Percentiles rank a stretch among this genome's conserved stretches.
Conservation (phyloP, 164 flowering plant genomes). For the Stephania cephalantha region DNA sequence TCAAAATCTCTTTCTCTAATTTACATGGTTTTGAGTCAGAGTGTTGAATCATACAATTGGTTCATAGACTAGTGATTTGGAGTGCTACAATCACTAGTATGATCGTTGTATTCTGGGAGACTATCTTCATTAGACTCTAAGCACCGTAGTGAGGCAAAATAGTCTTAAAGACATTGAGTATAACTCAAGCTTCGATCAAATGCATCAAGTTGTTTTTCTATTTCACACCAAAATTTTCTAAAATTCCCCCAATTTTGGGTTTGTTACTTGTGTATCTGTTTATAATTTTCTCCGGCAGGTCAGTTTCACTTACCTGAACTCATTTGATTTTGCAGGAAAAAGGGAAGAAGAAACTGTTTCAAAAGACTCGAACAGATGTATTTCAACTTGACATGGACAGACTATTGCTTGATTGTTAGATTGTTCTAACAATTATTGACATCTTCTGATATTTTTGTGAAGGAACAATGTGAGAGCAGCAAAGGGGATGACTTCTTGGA, state of each 20-base stretch:
- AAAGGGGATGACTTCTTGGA: constrained; percentile 15
- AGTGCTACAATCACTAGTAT: no score
- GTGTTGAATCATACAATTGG: no score
- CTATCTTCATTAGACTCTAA: no score
- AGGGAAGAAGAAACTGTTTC: constrained; percentile 12
- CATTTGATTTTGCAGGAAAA: constrained; percentile 25
- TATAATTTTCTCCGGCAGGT: neutral
- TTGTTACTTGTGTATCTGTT: neutral
- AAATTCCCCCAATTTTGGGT: no score
- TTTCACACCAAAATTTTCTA: neutral
- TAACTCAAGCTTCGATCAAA: no score
- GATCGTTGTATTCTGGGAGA: no score
- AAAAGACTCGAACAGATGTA: constrained; percentile 16
- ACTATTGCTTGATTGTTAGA: neutral
- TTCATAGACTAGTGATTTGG: no score
- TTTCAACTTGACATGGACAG: neutral
- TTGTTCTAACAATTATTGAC: neutral
- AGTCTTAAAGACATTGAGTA: no score
- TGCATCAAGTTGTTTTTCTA: no score
- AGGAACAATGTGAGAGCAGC: constrained; percentile 25
- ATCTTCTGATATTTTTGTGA: constrained; percentile 5
- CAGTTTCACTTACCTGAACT: neutral
- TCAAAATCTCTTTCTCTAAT: no score
- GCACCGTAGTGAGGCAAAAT: no score
- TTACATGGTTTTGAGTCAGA: no score